A percentile compares a stretch with the other conserved stretches of the same genome.
Conservation (phyloP, 2,329 filamentous ascomycete species). For the Pseudogymnoascus sp. region DNA sequence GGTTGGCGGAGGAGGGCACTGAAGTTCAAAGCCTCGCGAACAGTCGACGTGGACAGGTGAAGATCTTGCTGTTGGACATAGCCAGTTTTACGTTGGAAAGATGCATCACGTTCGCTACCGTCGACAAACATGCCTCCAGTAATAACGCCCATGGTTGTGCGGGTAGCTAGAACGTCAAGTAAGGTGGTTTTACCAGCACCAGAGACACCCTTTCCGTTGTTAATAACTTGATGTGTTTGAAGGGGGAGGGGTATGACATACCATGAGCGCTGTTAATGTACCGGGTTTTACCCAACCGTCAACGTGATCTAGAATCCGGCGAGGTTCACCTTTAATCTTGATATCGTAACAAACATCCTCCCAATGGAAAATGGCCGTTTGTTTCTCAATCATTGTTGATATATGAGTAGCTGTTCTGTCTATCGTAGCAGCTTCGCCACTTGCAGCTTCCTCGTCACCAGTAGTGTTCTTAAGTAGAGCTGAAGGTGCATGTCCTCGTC, state of each 20-base stretch:
- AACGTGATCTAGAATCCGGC: conserved; percentile 66
- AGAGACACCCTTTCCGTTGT: conserved; percentile 15
- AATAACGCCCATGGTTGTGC: conserved; percentile 82
- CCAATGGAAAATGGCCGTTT: conserved; percentile 62
- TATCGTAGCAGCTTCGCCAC: conserved; percentile 16
- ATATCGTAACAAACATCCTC: conserved; percentile 62
- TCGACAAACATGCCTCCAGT: conserved; percentile 68
- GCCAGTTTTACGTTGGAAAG: conserved; percentile 67
- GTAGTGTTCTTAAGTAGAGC: neutral
- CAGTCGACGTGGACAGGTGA: conserved; percentile 72
- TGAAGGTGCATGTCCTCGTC: conserved; percentile 46
- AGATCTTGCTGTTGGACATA: conserved; percentile 91
- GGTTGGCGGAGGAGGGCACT: conserved; percentile 83
- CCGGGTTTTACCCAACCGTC: conserved; percentile 72
- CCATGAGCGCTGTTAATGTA: conserved; percentile 58
- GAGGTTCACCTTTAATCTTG: conserved; percentile 50
- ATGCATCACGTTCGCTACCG: conserved; percentile 59
- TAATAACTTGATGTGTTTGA: neutral
- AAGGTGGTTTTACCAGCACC: conserved; percentile 86
- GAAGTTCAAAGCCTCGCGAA: conserved; percentile 81
- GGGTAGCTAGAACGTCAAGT: conserved; percentile 72
- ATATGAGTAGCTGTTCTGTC: conserved; percentile 24
- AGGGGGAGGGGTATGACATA: neutral
- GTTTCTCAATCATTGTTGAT: conserved; percentile 45
- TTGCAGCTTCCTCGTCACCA: conserved; percentile 12